Conservation (phyloP, 2,329 filamentous ascomycete genomes). For the Phaeosphaeria sp. region DNA sequence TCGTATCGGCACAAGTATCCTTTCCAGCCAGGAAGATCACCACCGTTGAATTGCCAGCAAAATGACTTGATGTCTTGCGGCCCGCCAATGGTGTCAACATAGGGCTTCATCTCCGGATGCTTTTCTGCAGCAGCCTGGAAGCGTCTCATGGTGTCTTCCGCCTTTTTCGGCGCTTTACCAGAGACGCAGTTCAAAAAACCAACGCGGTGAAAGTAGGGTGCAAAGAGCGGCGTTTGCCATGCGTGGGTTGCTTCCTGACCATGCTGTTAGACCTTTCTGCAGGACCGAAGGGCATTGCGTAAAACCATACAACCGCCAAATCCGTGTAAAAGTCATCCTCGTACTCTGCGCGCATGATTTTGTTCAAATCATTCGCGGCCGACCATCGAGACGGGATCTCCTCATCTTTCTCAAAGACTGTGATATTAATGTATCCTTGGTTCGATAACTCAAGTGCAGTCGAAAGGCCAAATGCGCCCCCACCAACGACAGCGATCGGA, state of each 20-base stretch:
- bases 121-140: slow-evolving; percentile 50
- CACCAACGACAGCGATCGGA: slow-evolving; percentile 37
- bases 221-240: slow-evolving; percentile 62
- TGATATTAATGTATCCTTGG: slow-evolving; percentile 38
- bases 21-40: slow-evolving; percentile 58
- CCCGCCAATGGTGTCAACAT: slow-evolving; percentile 29
- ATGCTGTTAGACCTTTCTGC: no score
- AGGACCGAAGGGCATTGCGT: no score
- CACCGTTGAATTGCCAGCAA: slow-evolving; percentile 57
- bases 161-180: slow-evolving; percentile 56
- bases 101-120: slow-evolving; percentile 50
- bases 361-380: slow-evolving; percentile 67
- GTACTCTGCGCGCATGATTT: slow-evolving; percentile 67
- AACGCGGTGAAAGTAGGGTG: slow-evolving; percentile 60
- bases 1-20: slow-evolving; percentile 66
- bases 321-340: slow-evolving; percentile 65
- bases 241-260: slow-evolving; percentile 58
- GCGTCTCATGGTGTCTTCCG: slow-evolving; percentile 55
- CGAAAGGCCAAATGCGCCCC: slow-evolving; percentile 40
- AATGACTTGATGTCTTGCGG: slow-evolving; percentile 51
- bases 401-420: slow-evolving; percentile 38
- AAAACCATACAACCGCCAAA: slow-evolving; percentile 55
- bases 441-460: slow-evolving; percentile 38
- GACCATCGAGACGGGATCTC: slow-evolving; percentile 59
- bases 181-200: slow-evolving; percentile 62